These are phyloP conservation scores for Fusarium nelsonii DNA, from an alignment of 2,329 filamentous ascomycete genomes.

Conservation along the genomic window DNA sequence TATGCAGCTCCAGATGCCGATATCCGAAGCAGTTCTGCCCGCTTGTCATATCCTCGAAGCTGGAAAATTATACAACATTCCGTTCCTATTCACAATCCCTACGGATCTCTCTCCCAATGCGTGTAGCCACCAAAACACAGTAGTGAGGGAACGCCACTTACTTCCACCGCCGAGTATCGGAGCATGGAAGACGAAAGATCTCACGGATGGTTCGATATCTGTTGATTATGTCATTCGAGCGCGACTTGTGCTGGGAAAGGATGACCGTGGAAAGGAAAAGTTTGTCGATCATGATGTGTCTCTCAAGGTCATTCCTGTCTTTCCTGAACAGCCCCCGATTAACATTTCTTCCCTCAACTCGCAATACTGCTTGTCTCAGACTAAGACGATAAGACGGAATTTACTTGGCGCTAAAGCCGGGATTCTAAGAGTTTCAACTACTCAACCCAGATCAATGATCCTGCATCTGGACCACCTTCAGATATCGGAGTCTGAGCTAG, in stretches of 20 bases:
- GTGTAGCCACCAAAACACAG: not conserved
- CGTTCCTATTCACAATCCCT: slow-evolving; percentile 1
- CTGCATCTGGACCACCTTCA: not conserved
- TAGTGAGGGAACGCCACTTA: slow-evolving; percentile 3
- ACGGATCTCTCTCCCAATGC: not conserved
- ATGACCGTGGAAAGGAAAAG: not conserved
- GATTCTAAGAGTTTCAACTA: not conserved
- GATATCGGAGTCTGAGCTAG: not conserved
- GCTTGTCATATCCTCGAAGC: not conserved
- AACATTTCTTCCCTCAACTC: not conserved
- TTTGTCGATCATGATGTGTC: not conserved
- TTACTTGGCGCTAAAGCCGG: not conserved
- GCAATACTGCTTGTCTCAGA: slow-evolving; percentile 1
- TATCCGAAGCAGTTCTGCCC: not conserved
- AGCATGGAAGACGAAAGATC: not conserved
- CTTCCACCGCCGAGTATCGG: not conserved
- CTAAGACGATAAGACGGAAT: not conserved
- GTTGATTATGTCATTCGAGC: not conserved
- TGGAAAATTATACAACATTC: not conserved
- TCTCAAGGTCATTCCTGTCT: not conserved
- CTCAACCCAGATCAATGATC: not conserved
- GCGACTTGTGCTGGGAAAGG: not conserved
- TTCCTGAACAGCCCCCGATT: slow-evolving; percentile 6
- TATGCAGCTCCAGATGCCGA: not conserved
- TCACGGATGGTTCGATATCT: not conserved